phyloP scores from a whole-genome alignment of 108 stramenopile species.

The Cyclostephanos invisitatus region DNA sequence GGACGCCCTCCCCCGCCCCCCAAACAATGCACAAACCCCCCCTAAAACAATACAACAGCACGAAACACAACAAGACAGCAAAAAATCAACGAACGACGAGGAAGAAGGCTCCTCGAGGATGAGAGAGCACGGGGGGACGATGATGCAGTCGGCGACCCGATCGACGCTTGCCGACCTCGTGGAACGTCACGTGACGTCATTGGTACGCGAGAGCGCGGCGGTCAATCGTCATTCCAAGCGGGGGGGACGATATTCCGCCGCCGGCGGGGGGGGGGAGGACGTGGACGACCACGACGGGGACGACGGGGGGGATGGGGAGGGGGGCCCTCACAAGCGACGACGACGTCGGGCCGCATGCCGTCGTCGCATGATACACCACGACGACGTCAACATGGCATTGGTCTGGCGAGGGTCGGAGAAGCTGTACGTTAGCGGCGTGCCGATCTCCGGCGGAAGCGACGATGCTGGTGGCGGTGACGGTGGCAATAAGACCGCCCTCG shows the following conservation, averaged over 20 bases:
- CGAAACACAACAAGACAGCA: too few relatives aligned
- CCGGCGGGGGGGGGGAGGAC: background rate
- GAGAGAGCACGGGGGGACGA: too few relatives aligned
- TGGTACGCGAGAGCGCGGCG: slow-evolving; percentile 71
- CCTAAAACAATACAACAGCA: too few relatives aligned
- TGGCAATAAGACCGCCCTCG: slow-evolving; percentile 7
- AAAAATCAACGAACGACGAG: too few relatives aligned
- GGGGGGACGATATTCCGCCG: slow-evolving; percentile 47
- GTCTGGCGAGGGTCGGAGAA: slow-evolving; percentile 75
- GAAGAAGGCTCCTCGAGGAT: too few relatives aligned
- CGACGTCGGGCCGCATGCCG: too few relatives aligned
- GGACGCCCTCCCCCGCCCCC: too few relatives aligned
- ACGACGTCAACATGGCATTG: slow-evolving; percentile 88
- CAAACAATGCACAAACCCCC: too few relatives aligned
- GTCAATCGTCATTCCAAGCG: slow-evolving; percentile 83
- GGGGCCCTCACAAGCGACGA: background rate
- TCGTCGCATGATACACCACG: slow-evolving; percentile 66
- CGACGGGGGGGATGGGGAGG: background rate
- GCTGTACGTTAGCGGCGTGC: slow-evolving; percentile 68
- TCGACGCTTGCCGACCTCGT: slow-evolving; percentile 56
- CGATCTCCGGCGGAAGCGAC: slow-evolving; percentile 13
- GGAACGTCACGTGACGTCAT: slow-evolving; percentile 69
- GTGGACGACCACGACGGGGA: slow-evolving; percentile 15
- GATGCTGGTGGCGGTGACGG: slow-evolving; percentile 21
- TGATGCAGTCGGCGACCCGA: slow-evolving; percentile 48